Evolutionary conservation across 2,329 filamentous ascomycete species (phyloP), one percentile per base, ranked within the genome.

Genomic region (Zymoseptoria pseudotritici): DNA sequence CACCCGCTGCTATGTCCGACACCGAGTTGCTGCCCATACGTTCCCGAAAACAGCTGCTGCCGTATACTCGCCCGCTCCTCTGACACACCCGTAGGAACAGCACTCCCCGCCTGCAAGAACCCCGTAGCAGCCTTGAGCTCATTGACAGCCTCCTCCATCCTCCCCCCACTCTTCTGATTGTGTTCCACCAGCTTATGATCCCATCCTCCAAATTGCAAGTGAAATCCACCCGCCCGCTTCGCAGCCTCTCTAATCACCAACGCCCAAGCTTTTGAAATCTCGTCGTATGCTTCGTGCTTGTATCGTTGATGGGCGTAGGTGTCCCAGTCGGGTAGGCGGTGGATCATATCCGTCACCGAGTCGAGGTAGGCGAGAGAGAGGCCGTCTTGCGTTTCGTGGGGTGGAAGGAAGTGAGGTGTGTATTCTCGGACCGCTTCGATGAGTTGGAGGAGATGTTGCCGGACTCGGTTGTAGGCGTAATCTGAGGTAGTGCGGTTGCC

Each of bases 201-300:
- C 94, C 94, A 99, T 61, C 90, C 90, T 57, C 89, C 91, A 53
- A 91, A 90, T 70, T 96, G 90, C 65, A 99, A 72, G 65, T 90
- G 86, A 69, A 97, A 94, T 36, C 94, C 94, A 26, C 91, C 92
- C 10, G 91, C 93, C 66, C 89, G 84, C 79, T 97, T 97, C 21
- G 89, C 87, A 1, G 91, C 91, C 75, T 99, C 94, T 62, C 87
- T 87, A 67, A 99, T 89, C 55, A 96, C 93, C 66, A 95, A 75
- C 17, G 90, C 87, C 94, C 94, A 99, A 1, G 94, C 94, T 70
- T 88, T 91, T 24, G 90, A 88, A 64, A 99, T 92, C 72, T 97
- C 94, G 70, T 99, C 93, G 72, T 99, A 99, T 6, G 93, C 92
- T 64, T 91, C 91, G 66, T 96, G 88, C 75, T 97, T 97, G 78